Base-by-base conservation (phyloP, 73 alveolate species). In the Symbiodinium pilosum region DNA sequence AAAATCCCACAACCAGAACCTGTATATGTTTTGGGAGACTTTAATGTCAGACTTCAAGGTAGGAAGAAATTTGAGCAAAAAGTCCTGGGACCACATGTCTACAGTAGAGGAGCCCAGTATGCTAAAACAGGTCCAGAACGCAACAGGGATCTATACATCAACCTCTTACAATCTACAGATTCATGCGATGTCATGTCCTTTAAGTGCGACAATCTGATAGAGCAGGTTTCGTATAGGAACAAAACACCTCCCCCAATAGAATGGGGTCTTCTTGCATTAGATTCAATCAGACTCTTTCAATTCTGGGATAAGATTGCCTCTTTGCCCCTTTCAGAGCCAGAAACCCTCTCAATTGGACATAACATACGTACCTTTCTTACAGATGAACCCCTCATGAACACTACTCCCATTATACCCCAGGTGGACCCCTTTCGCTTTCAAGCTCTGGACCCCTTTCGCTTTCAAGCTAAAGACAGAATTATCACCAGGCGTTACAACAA, bases 21-120 rank as follows among this genome's bases (percentile, higher is more conserved):
- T 2, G 47, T 34, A 34, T 43, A 84, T 43, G 42, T 84, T 34
- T 14, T 84, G 28, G 92, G 92, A 6, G 92, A 84, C 28, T 40
- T 84, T 42, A 84, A 84, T 24, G 92, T 84, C 30, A 3, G 92
- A 43, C 71, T 84, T 41, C 92, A 84, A 43, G 92, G 92, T 3
- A 12, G 92, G 4, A 5, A 5, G n/a, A 2, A 43, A 21, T 2
- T 7, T 20, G 92, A 84, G 26, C 36, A 11, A 16, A 16, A 24
- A 18, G 2, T 16, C 5, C 4, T 84, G 24, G 92, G 92, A 4
- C 92, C 92, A 2, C 73, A 84, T 16, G 36, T 84, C 28, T 84
- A 21, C 26, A 71, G 92, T 18, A 84, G 43, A 43, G 92, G 92
- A 32, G 8, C 3, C 28, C 43, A 30, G 30, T 20, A 9, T 9